Base-by-base conservation (phyloP, 2,329 filamentous ascomycete species). In the Colletotrichum spaethianum region DNA sequence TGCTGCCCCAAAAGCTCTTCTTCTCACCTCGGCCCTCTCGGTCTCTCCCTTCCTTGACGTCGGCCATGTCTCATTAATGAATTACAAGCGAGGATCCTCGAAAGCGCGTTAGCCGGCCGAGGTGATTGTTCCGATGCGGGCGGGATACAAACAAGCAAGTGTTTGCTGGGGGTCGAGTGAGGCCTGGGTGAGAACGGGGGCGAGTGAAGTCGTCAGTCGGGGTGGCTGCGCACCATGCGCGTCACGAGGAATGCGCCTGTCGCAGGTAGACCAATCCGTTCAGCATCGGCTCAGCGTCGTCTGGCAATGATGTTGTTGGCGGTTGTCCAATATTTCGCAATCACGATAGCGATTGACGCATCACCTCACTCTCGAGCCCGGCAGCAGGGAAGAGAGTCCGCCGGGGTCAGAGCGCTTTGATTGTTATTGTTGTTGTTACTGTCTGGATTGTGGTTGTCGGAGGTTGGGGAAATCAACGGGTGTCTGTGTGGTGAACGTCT, bases 1-100 rank as follows among this genome's bases (percentile, higher is more conserved):
- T 79, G 72, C 81, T 82, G 40, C 82, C 81, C 84, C 84, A 86
- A 73, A 88, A 86, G 60, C 84, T 80, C 75, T 83, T 85, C 79
- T 85, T 85, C 75, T 83, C 82, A 63, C 75, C 73, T n/a, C 67
- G 78, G 50, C 70, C 60, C 56, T 72, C 65, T 60, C 65, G 59
- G 28, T 70, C 59, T 48, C 59, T 53, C 53, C 38, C 69, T 18
- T 79, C 78, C 57, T 75, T 75, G 63, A 78, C 77, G 63, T 81
- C 80, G 63, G 81, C 77, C 81, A 81, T 82, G 74, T 56, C 70
- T 67, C 66, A 73, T 74, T 67, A 55, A 64, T 31, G 12, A 65
- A 55, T 64, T 67, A 63, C 18, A 16, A 38, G 23, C 18, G 52
- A 40, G n/a, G 2, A 28, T 36, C 23, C 53, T 66, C 61, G 20